Conservation (phyloP, 257 asterid genomes). For the Cinchona pubescens region DNA sequence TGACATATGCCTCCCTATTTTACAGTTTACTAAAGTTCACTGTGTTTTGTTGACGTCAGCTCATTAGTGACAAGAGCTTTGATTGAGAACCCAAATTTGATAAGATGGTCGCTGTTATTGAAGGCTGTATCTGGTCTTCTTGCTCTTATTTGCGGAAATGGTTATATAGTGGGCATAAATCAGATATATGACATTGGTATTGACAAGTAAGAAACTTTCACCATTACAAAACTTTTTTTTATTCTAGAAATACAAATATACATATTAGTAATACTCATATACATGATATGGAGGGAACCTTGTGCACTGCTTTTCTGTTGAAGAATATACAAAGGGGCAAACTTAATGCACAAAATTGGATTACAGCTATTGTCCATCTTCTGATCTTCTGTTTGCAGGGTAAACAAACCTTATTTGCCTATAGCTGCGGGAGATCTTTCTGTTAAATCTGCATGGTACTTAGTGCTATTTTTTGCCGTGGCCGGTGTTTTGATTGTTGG, state of each 20-base stretch:
- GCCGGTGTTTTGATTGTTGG: slow-evolving; percentile 78
- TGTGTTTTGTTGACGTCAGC: slow-evolving; percentile 44
- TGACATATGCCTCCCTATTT: too few relatives aligned
- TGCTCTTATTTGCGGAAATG: slow-evolving; percentile 96
- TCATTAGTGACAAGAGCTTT: slow-evolving; percentile 86
- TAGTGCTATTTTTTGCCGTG: slow-evolving; percentile 70
- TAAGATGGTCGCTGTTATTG: slow-evolving; percentile 80
- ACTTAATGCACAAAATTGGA: neutral
- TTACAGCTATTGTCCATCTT: slow-evolving; percentile 8
- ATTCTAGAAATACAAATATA: neutral
- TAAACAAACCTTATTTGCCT: slow-evolving; percentile 96
- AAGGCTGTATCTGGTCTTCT: slow-evolving; percentile 84
- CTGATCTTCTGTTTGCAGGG: slow-evolving; percentile 52
- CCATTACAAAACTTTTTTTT: neutral
- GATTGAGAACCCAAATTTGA: slow-evolving; percentile 85
- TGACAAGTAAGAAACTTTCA: slow-evolving; percentile 74
- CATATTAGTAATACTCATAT: neutral
- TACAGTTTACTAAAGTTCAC: slow-evolving; percentile 11
- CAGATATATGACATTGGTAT: slow-evolving; percentile 97
- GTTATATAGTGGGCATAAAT: slow-evolving; percentile 92
- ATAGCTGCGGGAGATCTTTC: slow-evolving; percentile 99
- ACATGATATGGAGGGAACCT: neutral
- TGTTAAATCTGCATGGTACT: slow-evolving; percentile 78
- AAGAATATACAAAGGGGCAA: neutral
- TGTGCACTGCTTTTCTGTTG: neutral